Base-by-base conservation (phyloP, 2,329 filamentous ascomycete genomes). In the Penicillium sp. region DNA sequence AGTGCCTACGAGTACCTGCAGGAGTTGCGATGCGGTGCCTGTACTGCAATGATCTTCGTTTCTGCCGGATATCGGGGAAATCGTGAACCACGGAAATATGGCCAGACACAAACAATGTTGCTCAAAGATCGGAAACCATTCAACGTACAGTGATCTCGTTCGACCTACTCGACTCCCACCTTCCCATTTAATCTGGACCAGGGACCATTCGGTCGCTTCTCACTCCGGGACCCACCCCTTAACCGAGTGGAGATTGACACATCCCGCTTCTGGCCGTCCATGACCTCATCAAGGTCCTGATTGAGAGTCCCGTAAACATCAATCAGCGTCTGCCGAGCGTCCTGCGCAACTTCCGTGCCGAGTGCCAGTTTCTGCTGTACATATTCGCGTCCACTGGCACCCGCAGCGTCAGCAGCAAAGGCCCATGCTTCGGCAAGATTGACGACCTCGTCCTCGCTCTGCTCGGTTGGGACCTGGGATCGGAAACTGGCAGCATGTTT, bases 341-440 rank as follows among this genome's bases (percentile, higher is more conserved):
- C 67, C 27, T 64, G 59, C 5, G 61, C 62, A 34, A 64, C 61
- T 46, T 76, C 71, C 4, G 48, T 64, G 4, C 72, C 72, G 31
- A 71, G 53, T 22, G 53, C 58, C 9, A 72, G 49, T 43, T 70
- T 69, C 52, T 69, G 61, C 43, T 74, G 68, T 11, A 75, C 65
- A 54, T 67, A 71, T 5, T 71, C 70, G 31, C 64, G 64, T 27
- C 69, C 69, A 32, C 57, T 62, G 10, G 63, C 58, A 29, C 61
- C 57, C 4, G 73, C 73, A 4, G 71, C 71, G 3, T 67, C 56
- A 4, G 72, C 72, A 13, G 74, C 74, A 61, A 75, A 76, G 8
- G 71, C 67, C 74, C 74, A 76, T 36, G 72, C 72, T 59, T 75
- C 67, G 14, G 73, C 73, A 43, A 70, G 61, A 22, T 43, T 52